A percentile compares a stretch with the other conserved stretches of the same genome.
Evolutionary conservation across 2,329 filamentous ascomycete genomes (phyloP).

Genomic region (Fonsecaea pedrosoi): DNA sequence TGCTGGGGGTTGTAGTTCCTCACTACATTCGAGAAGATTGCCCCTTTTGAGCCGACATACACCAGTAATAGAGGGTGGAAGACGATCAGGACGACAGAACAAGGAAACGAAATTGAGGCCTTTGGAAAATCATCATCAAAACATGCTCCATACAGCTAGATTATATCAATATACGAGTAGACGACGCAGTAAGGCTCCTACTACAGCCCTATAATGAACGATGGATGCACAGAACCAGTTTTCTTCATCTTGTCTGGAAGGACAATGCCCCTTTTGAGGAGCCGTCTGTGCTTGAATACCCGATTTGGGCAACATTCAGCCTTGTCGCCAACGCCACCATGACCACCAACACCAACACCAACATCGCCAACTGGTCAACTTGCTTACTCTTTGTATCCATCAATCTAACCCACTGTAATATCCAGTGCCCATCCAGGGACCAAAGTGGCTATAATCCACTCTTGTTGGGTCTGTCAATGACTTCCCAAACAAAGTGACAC

Average conservation of each 20-base stretch:
- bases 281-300: neutral
- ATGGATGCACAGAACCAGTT: neutral
- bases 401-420: no score
- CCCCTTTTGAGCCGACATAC: neutral
- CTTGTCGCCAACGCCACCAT: neutral
- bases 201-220: neutral
- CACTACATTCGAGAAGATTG: neutral
- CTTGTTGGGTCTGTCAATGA: no score
- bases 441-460: no score
- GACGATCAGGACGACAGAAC: no score
- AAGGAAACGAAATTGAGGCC: no score
- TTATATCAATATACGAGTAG: neutral
- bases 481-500: neutral
- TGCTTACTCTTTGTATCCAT: no score
- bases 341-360: neutral
- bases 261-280: neutral
- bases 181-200: neutral
- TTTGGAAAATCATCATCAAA: no score
- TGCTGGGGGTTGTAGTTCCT: neutral
- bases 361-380: no score
- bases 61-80: no score
- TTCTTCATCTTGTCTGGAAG: neutral
- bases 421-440: no score
- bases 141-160: no score
- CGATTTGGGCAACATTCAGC: slow-evolving; percentile 19